A percentile compares a stretch with the other conserved stretches of the same genome.
These are phyloP conservation scores for Phytopythium sindhum DNA, from an alignment of 352 stramenopile genomes.

Conservation along the genomic window DNA sequence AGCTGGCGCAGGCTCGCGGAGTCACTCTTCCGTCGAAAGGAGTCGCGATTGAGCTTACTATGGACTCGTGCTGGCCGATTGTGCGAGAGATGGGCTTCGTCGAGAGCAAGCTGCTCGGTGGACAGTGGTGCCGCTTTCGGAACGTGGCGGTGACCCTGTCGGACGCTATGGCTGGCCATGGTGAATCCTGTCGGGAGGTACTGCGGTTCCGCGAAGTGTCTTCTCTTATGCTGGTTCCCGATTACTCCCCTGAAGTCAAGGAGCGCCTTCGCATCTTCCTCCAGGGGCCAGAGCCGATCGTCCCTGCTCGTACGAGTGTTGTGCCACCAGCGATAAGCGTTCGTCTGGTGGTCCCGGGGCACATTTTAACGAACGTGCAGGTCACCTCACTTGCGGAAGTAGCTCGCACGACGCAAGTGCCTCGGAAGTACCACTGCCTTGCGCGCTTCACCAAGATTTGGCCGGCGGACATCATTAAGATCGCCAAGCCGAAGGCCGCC, in stretches of 20 bases:
- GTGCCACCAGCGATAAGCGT: background rate
- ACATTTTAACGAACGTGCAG: slow-evolving; percentile 45
- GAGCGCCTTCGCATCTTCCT: background rate
- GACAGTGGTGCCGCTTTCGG: slow-evolving; percentile 68
- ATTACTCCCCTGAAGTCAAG: slow-evolving; percentile 44
- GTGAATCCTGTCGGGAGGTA: slow-evolving; percentile 1
- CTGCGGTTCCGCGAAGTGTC: slow-evolving; percentile 72
- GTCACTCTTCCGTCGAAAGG: slow-evolving; percentile 28
- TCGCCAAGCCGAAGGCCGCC: slow-evolving; percentile 39
- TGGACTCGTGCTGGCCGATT: slow-evolving; percentile 66
- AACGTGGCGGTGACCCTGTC: slow-evolving; percentile 55
- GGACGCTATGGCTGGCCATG: slow-evolving; percentile 16
- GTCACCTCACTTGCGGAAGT: slow-evolving; percentile 40
- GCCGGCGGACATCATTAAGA: slow-evolving; percentile 42
- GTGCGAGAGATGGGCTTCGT: slow-evolving; percentile 55
- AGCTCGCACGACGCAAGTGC: slow-evolving; percentile 22
- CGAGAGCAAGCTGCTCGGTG: slow-evolving; percentile 17
- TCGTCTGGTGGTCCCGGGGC: slow-evolving; percentile 36
- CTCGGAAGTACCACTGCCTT: slow-evolving; percentile 67
- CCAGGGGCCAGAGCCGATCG: background rate
- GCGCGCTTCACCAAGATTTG: slow-evolving; percentile 41
- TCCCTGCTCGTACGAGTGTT: no score
- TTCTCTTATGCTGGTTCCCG: slow-evolving; percentile 57
- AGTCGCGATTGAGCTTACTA: slow-evolving; percentile 55
- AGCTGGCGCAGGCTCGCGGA: slow-evolving; percentile 15